These are phyloP conservation scores for Coniferiporia sulphurascens DNA, from an alignment of 1,284 basidiomycete species.

Conservation along the genomic window DNA sequence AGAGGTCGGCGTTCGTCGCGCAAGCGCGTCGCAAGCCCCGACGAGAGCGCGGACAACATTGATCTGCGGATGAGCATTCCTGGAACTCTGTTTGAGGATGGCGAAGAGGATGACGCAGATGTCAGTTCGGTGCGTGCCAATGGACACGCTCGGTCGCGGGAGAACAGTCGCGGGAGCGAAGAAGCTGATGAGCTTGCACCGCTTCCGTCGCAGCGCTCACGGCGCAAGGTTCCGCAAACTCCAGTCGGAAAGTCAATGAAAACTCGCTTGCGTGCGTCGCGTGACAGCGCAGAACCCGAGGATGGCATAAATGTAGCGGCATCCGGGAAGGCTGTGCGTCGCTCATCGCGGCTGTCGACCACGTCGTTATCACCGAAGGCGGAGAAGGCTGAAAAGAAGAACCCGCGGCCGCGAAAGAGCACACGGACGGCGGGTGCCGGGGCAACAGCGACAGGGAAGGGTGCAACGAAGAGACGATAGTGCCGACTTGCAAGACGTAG, in stretches of 20 bases:
- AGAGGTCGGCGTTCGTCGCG: background rate
- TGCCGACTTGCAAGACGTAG: background rate
- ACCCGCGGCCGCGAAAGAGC: constrained; percentile 11
- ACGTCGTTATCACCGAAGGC: background rate
- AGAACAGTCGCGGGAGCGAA: constrained; percentile 6
- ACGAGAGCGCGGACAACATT: background rate
- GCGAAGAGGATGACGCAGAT: constrained; percentile 4
- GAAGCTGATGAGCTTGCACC: constrained; percentile 19
- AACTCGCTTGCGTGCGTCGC: constrained; percentile 1
- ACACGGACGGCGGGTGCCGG: constrained; percentile 14
- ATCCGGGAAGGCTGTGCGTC: constrained; percentile 15
- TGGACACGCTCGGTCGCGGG: background rate
- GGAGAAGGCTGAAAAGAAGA: constrained; percentile 9
- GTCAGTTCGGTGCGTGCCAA: background rate
- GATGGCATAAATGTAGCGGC: constrained; percentile 6
- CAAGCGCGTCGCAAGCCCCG: constrained; percentile 17
- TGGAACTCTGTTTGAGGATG: constrained; percentile 19
- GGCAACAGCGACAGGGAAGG: constrained; percentile 18
- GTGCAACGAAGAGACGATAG: constrained; percentile 13
- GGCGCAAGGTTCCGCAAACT: constrained; percentile 5
- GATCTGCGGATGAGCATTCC: constrained; percentile 17
- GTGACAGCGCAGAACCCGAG: constrained; percentile 11
- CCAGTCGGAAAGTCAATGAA: background rate
- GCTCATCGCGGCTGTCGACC: constrained; percentile 20
- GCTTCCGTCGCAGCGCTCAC: constrained; percentile 7